These are phyloP conservation scores for Lachancea meyersii DNA, from an alignment of 805 yeast species.

Conservation along the genomic window DNA sequence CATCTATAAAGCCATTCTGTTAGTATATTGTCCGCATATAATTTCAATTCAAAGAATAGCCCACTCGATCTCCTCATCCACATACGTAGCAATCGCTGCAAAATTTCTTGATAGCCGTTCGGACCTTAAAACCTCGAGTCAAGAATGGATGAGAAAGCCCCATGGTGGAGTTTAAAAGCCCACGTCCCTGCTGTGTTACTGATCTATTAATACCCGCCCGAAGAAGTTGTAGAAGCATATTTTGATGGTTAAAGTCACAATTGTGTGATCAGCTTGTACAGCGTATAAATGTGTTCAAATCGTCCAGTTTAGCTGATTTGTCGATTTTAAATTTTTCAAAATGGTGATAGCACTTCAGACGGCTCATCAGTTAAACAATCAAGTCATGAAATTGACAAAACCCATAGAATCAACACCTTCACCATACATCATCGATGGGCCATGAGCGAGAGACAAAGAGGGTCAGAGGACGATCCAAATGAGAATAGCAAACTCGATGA, in stretches of 20 bases:
- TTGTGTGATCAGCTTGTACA: neutral
- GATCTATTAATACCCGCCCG: neutral
- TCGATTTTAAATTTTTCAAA: neutral
- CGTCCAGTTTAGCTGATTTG: neutral
- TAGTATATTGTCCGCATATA: neutral
- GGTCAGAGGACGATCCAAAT: neutral
- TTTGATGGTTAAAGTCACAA: neutral
- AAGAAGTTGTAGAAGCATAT: conserved; percentile 2
- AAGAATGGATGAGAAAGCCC: conserved; percentile 21
- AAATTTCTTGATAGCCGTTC: conserved; percentile 88
- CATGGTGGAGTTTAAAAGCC: conserved; percentile 4
- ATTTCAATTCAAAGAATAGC: neutral
- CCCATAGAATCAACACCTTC: too few species aligned
- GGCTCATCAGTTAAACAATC: conserved; percentile 1
- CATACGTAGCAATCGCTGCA: conserved; percentile 77
- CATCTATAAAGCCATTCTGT: conserved; percentile 35
- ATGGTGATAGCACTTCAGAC: conserved; percentile 1
- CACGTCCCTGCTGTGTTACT: neutral
- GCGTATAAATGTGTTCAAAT: neutral
- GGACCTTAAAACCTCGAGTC: conserved; percentile 77
- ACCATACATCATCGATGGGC: too few species aligned
- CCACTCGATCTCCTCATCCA: neutral
- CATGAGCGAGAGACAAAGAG: neutral
- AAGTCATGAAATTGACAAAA: neutral
- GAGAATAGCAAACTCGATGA: neutral